phyloP scores from a whole-genome alignment of 2,329 filamentous ascomycete genomes.

The Hortaea sp. region DNA sequence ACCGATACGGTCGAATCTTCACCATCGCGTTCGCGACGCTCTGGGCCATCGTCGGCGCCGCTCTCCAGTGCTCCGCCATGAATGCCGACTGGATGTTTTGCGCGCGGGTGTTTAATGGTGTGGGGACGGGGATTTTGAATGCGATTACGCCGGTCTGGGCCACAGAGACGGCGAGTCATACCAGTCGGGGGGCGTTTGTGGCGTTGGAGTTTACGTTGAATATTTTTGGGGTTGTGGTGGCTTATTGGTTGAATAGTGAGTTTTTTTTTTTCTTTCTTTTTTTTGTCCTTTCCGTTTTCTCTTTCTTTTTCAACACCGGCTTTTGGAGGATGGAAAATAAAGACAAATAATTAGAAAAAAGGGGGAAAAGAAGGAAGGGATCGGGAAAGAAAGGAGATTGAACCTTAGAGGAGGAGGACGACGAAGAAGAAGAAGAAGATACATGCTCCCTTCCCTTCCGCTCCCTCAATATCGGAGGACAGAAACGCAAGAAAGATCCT shows the following conservation, averaged over 20 bases:
- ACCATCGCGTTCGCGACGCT: slow-evolving; percentile 51
- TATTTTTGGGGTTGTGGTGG: slow-evolving; percentile 52
- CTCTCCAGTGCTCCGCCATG: slow-evolving; percentile 55
- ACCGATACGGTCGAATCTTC: slow-evolving; percentile 51
- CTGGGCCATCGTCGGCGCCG: slow-evolving; percentile 41
- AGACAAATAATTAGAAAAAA: too few relatives aligned
- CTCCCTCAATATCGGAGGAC: too few relatives aligned
- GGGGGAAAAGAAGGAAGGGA: too few relatives aligned
- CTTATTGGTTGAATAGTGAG: slow-evolving; percentile 31
- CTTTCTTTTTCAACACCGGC: too few relatives aligned
- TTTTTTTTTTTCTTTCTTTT: too few relatives aligned
- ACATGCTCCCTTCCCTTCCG: too few relatives aligned
- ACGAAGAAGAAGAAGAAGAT: too few relatives aligned
- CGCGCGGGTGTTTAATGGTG: slow-evolving; percentile 23
- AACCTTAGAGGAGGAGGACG: too few relatives aligned
- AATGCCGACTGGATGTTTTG: slow-evolving; percentile 56
- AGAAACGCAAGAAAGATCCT: too few relatives aligned
- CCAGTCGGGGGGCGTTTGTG: slow-evolving; percentile 46
- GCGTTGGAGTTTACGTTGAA: slow-evolving; percentile 52
- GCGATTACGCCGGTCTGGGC: slow-evolving; percentile 63
- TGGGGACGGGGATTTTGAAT: slow-evolving; percentile 61
- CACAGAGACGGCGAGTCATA: slow-evolving; percentile 59
- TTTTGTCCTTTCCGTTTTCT: too few relatives aligned
- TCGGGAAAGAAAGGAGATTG: too few relatives aligned
- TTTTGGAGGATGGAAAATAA: too few relatives aligned